Evolutionary conservation across 1,139 yeast genomes (phyloP).

Genomic region (Suhomyces anneliseae): DNA sequence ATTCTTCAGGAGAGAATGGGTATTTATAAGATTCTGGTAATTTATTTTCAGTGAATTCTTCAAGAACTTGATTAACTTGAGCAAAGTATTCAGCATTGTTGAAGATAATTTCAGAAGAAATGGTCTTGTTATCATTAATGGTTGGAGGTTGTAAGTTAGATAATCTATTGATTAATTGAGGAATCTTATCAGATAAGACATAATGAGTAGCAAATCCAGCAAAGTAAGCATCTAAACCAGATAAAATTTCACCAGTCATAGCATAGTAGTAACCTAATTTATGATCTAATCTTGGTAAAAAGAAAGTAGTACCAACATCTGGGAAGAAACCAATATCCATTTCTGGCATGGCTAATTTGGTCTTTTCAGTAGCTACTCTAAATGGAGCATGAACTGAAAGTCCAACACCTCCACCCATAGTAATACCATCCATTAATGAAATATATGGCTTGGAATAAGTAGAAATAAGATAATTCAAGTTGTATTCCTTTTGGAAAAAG

Average conservation of each 20-base stretch:
- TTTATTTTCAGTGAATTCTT: slow-evolving; percentile 69
- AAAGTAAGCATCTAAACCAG: slow-evolving; percentile 76
- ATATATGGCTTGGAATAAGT: slow-evolving; percentile 84
- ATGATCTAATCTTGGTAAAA: slow-evolving; percentile 79
- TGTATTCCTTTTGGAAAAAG: slow-evolving; percentile 80
- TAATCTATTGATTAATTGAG: slow-evolving; percentile 63
- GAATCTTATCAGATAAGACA: slow-evolving; percentile 64
- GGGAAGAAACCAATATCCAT: slow-evolving; percentile 96
- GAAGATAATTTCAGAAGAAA: slow-evolving; percentile 26
- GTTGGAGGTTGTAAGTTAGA: slow-evolving; percentile 53
- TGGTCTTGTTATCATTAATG: slow-evolving; percentile 28
- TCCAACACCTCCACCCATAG: slow-evolving; percentile 99
- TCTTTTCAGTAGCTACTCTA: slow-evolving; percentile 86
- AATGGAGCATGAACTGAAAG: slow-evolving; percentile 90
- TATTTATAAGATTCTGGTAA: slow-evolving; percentile 66
- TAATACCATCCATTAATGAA: slow-evolving; percentile 85
- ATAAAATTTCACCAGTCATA: slow-evolving; percentile 76
- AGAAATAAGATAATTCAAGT: slow-evolving; percentile 74
- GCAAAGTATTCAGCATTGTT: slow-evolving; percentile 46
- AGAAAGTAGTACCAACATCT: slow-evolving; percentile 93
- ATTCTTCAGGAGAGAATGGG: slow-evolving; percentile 55
- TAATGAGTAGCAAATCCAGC: slow-evolving; percentile 92
- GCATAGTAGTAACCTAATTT: slow-evolving; percentile 84
- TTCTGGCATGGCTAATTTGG: slow-evolving; percentile 96
- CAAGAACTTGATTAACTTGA: slow-evolving; percentile 69